Evolutionary conservation across 176 grass and related monocot genomes (phyloP).

Genomic region (Avena atlantica): DNA sequence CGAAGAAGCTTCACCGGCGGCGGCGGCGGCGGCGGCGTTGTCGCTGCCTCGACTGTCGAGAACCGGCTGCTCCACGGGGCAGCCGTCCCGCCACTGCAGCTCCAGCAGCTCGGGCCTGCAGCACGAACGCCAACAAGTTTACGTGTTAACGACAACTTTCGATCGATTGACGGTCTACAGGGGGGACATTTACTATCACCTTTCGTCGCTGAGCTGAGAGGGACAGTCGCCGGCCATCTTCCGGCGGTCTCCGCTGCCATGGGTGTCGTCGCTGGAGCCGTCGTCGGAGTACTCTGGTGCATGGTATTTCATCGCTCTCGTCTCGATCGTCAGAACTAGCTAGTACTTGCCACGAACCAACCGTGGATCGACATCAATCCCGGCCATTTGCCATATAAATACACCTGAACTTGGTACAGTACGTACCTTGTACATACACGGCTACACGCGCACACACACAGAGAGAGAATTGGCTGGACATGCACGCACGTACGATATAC

Average conservation of each 20-base stretch:
- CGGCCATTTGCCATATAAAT: not conserved
- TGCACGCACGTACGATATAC: too few relatives aligned
- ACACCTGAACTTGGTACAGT: not conserved
- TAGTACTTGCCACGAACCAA: not conserved
- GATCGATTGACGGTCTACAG: not conserved
- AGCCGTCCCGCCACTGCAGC: conserved; percentile 30
- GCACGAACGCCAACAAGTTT: not conserved
- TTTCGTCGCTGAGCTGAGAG: conserved; percentile 9
- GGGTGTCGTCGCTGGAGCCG: not conserved
- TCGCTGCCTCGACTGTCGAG: not conserved
- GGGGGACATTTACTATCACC: not conserved
- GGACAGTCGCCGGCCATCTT: not conserved
- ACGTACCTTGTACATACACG: not conserved
- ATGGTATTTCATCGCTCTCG: not conserved
- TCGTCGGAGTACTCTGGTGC: not conserved
- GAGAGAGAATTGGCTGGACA: not conserved
- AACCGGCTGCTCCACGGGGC: conserved; percentile 28
- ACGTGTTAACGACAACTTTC: too few relatives aligned
- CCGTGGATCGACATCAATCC: not conserved
- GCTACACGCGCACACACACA: not conserved
- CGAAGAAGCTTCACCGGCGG: too few relatives aligned
- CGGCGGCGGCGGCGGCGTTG: not conserved
- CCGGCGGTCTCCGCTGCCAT: not conserved
- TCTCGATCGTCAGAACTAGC: not conserved
- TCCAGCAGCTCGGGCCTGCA: conserved; percentile 23